Percentiles rank a stretch among this genome's conserved stretches.
These are phyloP conservation scores for Rugonectria rugulosa DNA, from an alignment of 2,329 filamentous ascomycete genomes.

Conservation along the genomic window DNA sequence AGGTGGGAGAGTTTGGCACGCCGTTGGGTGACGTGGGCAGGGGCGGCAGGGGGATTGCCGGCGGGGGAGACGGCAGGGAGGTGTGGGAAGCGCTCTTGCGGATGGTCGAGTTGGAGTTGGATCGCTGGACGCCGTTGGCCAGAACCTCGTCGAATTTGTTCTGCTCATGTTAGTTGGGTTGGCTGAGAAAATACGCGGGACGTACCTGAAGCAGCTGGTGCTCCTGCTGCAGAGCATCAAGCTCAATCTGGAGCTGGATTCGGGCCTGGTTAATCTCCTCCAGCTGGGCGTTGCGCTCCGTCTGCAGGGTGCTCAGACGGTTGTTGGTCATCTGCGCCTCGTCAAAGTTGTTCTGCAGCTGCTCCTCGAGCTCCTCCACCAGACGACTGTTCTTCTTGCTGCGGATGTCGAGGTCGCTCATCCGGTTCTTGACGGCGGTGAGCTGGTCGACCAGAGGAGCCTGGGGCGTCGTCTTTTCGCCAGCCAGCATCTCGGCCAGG, in stretches of 20 bases:
- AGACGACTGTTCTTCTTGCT: slow-evolving; percentile 93
- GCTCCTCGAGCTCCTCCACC: slow-evolving; percentile 95
- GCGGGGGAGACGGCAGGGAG: slow-evolving; percentile 90
- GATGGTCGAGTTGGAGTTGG: slow-evolving; percentile 73
- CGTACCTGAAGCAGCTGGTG: slow-evolving; percentile 80
- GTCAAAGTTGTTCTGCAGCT: slow-evolving; percentile 94
- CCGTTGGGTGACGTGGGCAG: slow-evolving; percentile 68
- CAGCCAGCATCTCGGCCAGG: slow-evolving; percentile 61
- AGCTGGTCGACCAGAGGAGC: slow-evolving; percentile 63
- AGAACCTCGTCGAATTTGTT: slow-evolving; percentile 65
- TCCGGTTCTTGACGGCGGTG: slow-evolving; percentile 70
- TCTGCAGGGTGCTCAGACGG: slow-evolving; percentile 81
- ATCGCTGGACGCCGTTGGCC: slow-evolving; percentile 57
- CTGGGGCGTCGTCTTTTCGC: slow-evolving; percentile 49
- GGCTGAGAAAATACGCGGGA: neutral
- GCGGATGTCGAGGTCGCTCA: slow-evolving; percentile 66
- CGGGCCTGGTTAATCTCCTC: slow-evolving; percentile 79
- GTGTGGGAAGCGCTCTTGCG: slow-evolving; percentile 85
- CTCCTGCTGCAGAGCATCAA: slow-evolving; percentile 73
- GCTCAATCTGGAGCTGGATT: slow-evolving; percentile 69
- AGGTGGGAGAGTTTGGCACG: slow-evolving; percentile 58
- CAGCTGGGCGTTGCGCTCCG: slow-evolving; percentile 75
- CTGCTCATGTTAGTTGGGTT: slow-evolving; percentile 51
- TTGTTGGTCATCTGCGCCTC: slow-evolving; percentile 87
- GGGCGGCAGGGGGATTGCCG: slow-evolving; percentile 93